Conservation (phyloP, 208 protist species). For the Wallacemonas collosoma region DNA sequence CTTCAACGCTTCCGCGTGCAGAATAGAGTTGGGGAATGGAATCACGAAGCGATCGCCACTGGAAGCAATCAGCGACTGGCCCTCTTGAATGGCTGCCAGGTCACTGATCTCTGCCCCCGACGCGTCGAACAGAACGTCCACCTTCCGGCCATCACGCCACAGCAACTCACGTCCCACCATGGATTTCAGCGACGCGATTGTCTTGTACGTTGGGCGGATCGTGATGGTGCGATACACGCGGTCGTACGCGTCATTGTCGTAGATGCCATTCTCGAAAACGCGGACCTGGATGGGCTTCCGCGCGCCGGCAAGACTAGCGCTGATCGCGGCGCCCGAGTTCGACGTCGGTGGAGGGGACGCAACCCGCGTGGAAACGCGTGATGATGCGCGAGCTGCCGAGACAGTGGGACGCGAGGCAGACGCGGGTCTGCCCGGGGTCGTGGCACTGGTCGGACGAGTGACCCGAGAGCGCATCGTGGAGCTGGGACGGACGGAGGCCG, state of each 20-base stretch:
- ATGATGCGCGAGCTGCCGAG: not conserved
- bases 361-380: too few species aligned
- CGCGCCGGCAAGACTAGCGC: not conserved
- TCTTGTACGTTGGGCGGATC: slow-evolving; percentile 83
- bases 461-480: slow-evolving; percentile 22
- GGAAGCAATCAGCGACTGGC: slow-evolving; percentile 75
- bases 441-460: slow-evolving; percentile 5
- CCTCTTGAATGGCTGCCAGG: slow-evolving; percentile 58
- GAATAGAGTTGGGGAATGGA: slow-evolving; percentile 66
- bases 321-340: not conserved
- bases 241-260: slow-evolving; percentile 69
- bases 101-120: slow-evolving; percentile 64
- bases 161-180: slow-evolving; percentile 80
- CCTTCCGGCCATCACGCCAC: slow-evolving; percentile 77
- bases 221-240: slow-evolving; percentile 78
- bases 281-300: slow-evolving; percentile 65
- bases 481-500: not conserved
- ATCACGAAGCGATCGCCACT: slow-evolving; percentile 85
- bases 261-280: slow-evolving; percentile 89
- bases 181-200: slow-evolving; percentile 62
- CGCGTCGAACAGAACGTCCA: slow-evolving; percentile 80
- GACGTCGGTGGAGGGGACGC: not conserved
- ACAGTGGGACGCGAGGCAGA: not conserved
- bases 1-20: slow-evolving; percentile 72
- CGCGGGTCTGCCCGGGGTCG: not conserved